A percentile compares a stretch with the other conserved stretches of the same genome.
Conservation (phyloP, 1,139 yeast species). For the Nematodospora anomalae region DNA sequence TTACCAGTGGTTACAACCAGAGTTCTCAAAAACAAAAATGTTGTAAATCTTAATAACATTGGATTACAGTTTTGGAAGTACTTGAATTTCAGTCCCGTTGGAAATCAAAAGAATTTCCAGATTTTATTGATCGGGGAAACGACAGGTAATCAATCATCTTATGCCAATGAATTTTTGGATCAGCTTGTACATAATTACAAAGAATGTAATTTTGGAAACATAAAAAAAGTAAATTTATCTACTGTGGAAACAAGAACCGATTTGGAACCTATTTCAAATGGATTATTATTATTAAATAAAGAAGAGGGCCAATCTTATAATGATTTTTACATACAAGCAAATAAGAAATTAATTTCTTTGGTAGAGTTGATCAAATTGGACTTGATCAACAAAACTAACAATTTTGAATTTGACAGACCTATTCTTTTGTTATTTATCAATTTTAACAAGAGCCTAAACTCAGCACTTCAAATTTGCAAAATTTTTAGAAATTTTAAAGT, state of each 20-base stretch:
- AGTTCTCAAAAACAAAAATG: conserved; percentile 31
- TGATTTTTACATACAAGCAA: conserved; percentile 30
- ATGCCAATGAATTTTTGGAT: conserved; percentile 38
- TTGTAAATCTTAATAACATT: conserved; percentile 36
- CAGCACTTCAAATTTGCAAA: conserved; percentile 49
- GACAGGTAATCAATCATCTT: conserved; percentile 17
- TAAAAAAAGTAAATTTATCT: conserved; percentile 33
- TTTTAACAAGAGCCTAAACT: conserved; percentile 44
- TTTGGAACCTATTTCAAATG: conserved; percentile 34
- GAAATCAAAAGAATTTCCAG: conserved; percentile 49
- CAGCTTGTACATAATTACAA: conserved; percentile 43
- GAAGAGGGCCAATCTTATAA: conserved; percentile 24
- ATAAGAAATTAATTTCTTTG: conserved; percentile 28
- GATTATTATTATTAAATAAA: conserved; percentile 31
- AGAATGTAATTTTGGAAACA: conserved; percentile 50
- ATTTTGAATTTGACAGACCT: conserved; percentile 46
- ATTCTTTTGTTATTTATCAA: conserved; percentile 48
- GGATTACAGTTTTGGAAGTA: conserved; percentile 55
- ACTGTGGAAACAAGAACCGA: conserved; percentile 33
- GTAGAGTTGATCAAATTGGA: conserved; percentile 41
- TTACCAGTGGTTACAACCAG: conserved; percentile 28
- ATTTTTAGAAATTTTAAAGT: conserved; percentile 50
- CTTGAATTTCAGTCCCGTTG: conserved; percentile 56
- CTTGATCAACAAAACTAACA: conserved; percentile 42
- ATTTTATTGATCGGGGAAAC: conserved; percentile 48